Evolutionary conservation across 768 basidiomycete genomes (phyloP), one percentile per base, ranked within the genome.

Genomic region (Amanita jacksonii): DNA sequence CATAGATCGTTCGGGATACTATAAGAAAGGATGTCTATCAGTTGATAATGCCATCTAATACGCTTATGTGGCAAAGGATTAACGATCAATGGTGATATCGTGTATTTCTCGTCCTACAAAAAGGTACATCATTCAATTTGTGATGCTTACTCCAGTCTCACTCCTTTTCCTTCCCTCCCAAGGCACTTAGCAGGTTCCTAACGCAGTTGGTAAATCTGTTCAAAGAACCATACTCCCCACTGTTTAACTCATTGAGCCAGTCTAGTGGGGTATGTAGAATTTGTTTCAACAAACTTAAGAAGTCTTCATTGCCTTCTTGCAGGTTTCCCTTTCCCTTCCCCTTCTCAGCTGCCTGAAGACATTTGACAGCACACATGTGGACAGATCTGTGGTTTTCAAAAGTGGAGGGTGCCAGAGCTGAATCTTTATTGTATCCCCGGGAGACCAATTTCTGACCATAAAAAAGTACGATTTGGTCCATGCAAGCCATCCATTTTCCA

Each of bases 271-370:
- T 33, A 33, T 4, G 32, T 4, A 33, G 32, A 13, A 33, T 33
- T 33, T 33, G 13, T 33, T 33, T 33, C 32, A 33, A 16, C 32
- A 10, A 33, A 33, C 32, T 5, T 16, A 33, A 33, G 3, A 33
- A 33, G 9, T 4, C 32, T 33, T 33, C 32, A 33, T 10, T 4
- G 13, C 16, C 32, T 33, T 33, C 32, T 33, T 10, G 5, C 32
- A 33, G 32, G 23, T 24, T 25, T 46, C 19, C 45, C 38, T 12
- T 47, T 41, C 8, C 32, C 12, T 24, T 30, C 28, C 25, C 18
- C 32, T 33, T 33, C 32, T 33, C 9, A 16, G 32, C 32, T 10
- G 32, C 9, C 32, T 16, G 32, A 33, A 33, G 32, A 33, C 32
- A 33, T 33, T 16, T 33, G 9, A 33, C 13, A 16, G 32, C 32